A percentile compares a stretch with the other conserved stretches of the same genome.
Evolutionary conservation across 1,284 basidiomycete genomes (phyloP).

Genomic region (Abortiporus biennis): DNA sequence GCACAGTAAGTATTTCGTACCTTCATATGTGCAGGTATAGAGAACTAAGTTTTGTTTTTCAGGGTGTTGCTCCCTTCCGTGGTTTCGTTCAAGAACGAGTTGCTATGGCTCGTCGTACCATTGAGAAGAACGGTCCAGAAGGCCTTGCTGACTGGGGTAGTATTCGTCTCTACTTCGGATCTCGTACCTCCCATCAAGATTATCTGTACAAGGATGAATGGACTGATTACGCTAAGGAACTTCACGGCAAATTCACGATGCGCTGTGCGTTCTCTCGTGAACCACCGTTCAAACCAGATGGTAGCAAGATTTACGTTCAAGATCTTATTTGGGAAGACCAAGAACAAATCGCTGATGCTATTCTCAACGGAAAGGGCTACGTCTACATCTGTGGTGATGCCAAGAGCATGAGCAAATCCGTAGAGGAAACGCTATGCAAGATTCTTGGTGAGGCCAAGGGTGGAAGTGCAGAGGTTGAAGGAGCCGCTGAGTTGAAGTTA

Average conservation of each 20-base stretch:
- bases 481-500: conserved; percentile 85
- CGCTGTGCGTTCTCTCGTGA: conserved; percentile 89
- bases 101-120: conserved; percentile 86
- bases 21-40: neutral
- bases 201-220: conserved; percentile 96
- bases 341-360: conserved; percentile 79
- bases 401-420: conserved; percentile 92
- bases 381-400: conserved; percentile 97
- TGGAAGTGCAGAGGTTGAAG: conserved; percentile 79
- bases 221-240: conserved; percentile 81
- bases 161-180: conserved; percentile 95
- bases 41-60: too few relatives aligned
- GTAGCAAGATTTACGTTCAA: conserved; percentile 97
- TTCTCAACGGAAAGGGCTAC: conserved; percentile 91
- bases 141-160: conserved; percentile 93
- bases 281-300: conserved; percentile 79
- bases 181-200: conserved; percentile 82
- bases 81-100: conserved; percentile 98
- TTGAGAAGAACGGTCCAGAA: conserved; percentile 89
- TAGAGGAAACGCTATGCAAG: conserved; percentile 81
- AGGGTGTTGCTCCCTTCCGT: conserved; percentile 98
- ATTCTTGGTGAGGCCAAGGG: conserved; percentile 95
- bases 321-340: conserved; percentile 88
- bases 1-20: conserved; percentile 65
- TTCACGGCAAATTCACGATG: conserved; percentile 88